Percentiles rank a stretch among this genome's conserved stretches.
Evolutionary conservation across 1,284 basidiomycete species (phyloP).

Genomic region (Fistulina hepatica): DNA sequence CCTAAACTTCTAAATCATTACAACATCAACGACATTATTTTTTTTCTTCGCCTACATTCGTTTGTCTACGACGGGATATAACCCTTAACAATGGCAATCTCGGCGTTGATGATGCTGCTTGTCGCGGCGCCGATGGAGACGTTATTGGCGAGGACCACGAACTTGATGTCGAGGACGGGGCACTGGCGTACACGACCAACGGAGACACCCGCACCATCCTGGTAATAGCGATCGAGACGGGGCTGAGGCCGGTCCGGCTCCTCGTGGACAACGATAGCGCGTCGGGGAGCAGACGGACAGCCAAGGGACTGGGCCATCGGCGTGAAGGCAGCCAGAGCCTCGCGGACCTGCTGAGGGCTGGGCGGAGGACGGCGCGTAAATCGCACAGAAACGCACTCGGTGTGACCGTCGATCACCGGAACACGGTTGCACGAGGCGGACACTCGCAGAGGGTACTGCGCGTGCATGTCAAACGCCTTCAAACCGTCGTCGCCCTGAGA

Average conservation of each 20-base stretch:
- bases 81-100: conserved; percentile 84
- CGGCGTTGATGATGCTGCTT: conserved; percentile 95
- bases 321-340: conserved; percentile 68
- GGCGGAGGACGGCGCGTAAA: conserved; percentile 80
- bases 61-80: no score
- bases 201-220: conserved; percentile 86
- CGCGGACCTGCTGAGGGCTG: conserved; percentile 77
- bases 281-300: conserved; percentile 79
- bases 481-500: conserved; percentile 37
- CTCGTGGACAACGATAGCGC: conserved; percentile 89
- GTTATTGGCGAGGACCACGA: conserved; percentile 91
- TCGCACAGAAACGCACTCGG: conserved; percentile 78
- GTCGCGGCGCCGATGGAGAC: conserved; percentile 96
- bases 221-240: conserved; percentile 81
- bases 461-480: conserved; percentile 78
- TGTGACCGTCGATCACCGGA: conserved; percentile 88
- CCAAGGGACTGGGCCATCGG: conserved; percentile 73
- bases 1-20: no score
- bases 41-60: no score
- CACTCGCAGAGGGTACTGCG: conserved; percentile 68
- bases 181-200: conserved; percentile 91
- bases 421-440: conserved; percentile 91
- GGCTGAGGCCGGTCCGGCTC: conserved; percentile 93
- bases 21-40: no score
- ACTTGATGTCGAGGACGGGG: conserved; percentile 89